Evolutionary conservation across 1,139 yeast genomes (phyloP).

Genomic region (Meyerozyma athensensis): DNA sequence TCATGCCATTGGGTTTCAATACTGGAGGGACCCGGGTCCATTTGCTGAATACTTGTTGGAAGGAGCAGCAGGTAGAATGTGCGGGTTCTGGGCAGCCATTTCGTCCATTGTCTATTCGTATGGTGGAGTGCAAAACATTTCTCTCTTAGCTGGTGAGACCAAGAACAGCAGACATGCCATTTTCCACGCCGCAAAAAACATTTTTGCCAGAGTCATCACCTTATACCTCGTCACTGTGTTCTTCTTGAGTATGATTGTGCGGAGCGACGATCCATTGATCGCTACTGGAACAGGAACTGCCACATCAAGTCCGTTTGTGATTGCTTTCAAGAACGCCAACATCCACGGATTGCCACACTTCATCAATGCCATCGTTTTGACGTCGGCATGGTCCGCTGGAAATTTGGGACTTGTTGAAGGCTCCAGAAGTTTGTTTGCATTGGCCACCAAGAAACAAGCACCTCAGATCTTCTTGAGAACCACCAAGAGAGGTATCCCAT

Average conservation of each 20-base stretch:
- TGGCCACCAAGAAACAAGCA: constrained; percentile 46
- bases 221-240: constrained; percentile 42
- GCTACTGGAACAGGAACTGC: constrained; percentile 42
- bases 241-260: constrained; percentile 43
- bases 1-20: constrained; percentile 24
- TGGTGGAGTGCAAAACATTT: constrained; percentile 35
- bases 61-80: constrained; percentile 21
- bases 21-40: constrained; percentile 27
- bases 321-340: constrained; percentile 48
- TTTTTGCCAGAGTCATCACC: constrained; percentile 37
- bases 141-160: constrained; percentile 46
- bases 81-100: constrained; percentile 26
- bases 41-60: constrained; percentile 16
- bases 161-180: constrained; percentile 44
- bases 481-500: constrained; percentile 42
- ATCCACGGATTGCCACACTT: constrained; percentile 46
- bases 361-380: constrained; percentile 45
- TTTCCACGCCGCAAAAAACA: constrained; percentile 44
- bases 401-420: constrained; percentile 39
- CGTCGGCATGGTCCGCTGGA: constrained; percentile 52
- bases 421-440: constrained; percentile 41
- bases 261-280: constrained; percentile 37
- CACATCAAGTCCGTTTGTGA: constrained; percentile 50
- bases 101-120: constrained; percentile 23
- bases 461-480: constrained; percentile 41